A percentile compares a stretch with the other conserved stretches of the same genome.
Conservation (phyloP, 306 rosid species). For the Delonix regia region DNA sequence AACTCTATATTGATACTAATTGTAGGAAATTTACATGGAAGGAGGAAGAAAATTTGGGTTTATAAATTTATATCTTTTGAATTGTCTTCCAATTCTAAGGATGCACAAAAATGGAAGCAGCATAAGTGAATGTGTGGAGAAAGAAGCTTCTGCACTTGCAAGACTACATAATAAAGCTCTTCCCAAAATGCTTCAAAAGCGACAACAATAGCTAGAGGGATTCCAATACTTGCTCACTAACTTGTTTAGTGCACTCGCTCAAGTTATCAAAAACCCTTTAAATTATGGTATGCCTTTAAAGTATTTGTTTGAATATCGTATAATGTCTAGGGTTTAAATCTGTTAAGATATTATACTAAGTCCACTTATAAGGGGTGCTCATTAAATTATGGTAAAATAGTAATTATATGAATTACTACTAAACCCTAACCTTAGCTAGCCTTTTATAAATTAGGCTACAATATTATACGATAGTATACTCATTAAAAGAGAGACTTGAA, state of each 20-base stretch:
- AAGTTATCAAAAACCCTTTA: slow-evolving; percentile 41
- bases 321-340: no score
- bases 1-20: neutral
- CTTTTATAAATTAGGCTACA: no score
- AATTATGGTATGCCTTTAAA: slow-evolving; percentile 29
- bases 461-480: no score
- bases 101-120: neutral
- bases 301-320: no score
- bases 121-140: slow-evolving; percentile 41
- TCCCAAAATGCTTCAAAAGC: slow-evolving; percentile 24
- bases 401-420: no score
- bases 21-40: slow-evolving; percentile 43
- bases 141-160: slow-evolving; percentile 25
- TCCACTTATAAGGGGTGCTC: no score
- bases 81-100: slow-evolving; percentile 43
- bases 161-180: slow-evolving; percentile 51
- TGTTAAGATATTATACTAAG: no score
- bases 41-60: slow-evolving; percentile 66
- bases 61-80: slow-evolving; percentile 21
- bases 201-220: slow-evolving; percentile 37
- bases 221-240: slow-evolving; percentile 49
- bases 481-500: no score
- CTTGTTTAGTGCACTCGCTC: neutral
- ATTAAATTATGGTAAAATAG: no score
- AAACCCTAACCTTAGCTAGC: no score